Evolutionary conservation across 2,329 filamentous ascomycete species (phyloP), one percentile per base, ranked within the genome.

Genomic region (Chalara sp.): DNA sequence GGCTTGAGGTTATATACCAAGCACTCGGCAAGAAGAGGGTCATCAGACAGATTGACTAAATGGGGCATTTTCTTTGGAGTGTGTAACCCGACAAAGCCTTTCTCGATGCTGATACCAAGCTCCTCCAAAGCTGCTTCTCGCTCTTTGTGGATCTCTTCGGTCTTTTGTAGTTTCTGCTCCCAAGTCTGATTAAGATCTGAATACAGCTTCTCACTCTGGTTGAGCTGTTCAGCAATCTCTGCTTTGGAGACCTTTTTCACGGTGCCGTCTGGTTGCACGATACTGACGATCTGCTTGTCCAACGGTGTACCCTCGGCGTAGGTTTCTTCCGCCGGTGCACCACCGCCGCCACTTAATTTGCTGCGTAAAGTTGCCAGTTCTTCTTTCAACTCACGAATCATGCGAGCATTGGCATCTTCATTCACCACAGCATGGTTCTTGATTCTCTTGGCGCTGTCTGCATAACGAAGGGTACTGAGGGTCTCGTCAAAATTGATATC

Each of bases 371-470:
- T 76, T 1, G 88, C 81, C 52, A 99, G 71, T 65, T 99, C 93
- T 68, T 99, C 93, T 67, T 99, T 99, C 56, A 99, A 75, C 66
- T 99, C 93, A 68, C 93, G 81, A 57, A 99, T 97, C 93, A 99
- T 99, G 61, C 93, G 87, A 53, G 93, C 93, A 66, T 99, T 99
- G 44, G 93, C 92, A 70, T 99, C 93, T 68, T 99, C 93, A 73
- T 99, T 99, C 68, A 99, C 87, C 47, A 99, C 93, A 51, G 93
- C 93, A 68, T 99, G 93, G 72, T 99, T 99, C 89, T 97, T 97
- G 78, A 99, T 99, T 62, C 93, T 84, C 73, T 99, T 99, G 30
- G 93, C 93, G 6, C 90, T 96, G 66, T 99, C 92, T 50, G 95
- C 93, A 69, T 99, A 99, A 63, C 95, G 83, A 31, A 99, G 76